phyloP scores from a whole-genome alignment of 2,329 filamentous ascomycete genomes.

The Xylariales sp. region DNA sequence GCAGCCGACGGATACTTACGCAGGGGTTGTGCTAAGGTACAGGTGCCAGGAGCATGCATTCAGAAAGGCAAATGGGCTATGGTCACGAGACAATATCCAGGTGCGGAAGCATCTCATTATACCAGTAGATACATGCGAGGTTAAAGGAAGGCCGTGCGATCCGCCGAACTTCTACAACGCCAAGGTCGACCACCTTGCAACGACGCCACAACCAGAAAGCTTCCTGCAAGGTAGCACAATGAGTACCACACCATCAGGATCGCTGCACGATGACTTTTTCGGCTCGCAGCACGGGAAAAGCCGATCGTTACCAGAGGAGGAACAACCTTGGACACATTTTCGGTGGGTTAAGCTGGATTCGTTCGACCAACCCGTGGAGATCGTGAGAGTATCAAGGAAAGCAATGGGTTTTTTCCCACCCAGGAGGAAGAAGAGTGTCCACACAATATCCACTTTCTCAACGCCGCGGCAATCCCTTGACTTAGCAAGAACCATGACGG shows the following conservation, averaged over 20 bases:
- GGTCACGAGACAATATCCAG: slow-evolving; percentile 90
- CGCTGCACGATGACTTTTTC: slow-evolving; percentile 37
- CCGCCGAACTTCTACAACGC: slow-evolving; percentile 39
- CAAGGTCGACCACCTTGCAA: slow-evolving; percentile 46
- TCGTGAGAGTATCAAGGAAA: slow-evolving; percentile 76
- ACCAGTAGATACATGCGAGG: slow-evolving; percentile 83
- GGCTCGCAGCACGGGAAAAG: slow-evolving; percentile 28
- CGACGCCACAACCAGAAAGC: slow-evolving; percentile 36
- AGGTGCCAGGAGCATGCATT: slow-evolving; percentile 80
- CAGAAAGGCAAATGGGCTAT: slow-evolving; percentile 85
- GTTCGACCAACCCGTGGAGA: slow-evolving; percentile 66
- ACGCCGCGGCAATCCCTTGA: slow-evolving; percentile 67
- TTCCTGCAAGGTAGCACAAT: slow-evolving; percentile 15
- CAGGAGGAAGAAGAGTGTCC: slow-evolving; percentile 76
- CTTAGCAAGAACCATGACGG: slow-evolving; percentile 30
- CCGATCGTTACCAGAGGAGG: slow-evolving; percentile 40
- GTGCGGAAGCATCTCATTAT: slow-evolving; percentile 75
- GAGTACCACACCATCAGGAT: slow-evolving; percentile 17
- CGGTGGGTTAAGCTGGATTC: slow-evolving; percentile 83
- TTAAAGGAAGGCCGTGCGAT: slow-evolving; percentile 70
- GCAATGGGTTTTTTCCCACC: slow-evolving; percentile 90
- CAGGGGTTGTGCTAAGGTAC: slow-evolving; percentile 86
- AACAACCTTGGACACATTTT: slow-evolving; percentile 77
- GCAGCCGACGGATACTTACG: slow-evolving; percentile 77
- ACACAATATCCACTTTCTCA: slow-evolving; percentile 60